Base-by-base conservation (phyloP, 2,329 filamentous ascomycete genomes). In the Sporothrix brasiliensis region DNA sequence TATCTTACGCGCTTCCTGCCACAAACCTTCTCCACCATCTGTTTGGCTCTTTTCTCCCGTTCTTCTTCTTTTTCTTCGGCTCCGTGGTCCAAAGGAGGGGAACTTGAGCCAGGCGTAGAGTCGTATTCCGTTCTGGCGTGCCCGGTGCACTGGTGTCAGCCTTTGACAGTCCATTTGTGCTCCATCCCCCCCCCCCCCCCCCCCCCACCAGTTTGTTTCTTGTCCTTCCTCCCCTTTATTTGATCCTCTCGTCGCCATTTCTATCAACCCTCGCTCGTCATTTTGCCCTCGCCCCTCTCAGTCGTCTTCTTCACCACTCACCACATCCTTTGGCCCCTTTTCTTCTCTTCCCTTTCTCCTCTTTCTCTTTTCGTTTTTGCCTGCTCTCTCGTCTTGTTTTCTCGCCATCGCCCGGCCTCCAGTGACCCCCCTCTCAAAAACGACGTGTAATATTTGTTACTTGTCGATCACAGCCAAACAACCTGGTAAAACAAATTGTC, bases 41-140 rank as follows among this genome's bases (percentile, higher is more conserved):
- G 27, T 30, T 30, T 34, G 34, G 34, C 1, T 34, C 34, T 34
- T 34, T 34, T 5, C 34, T 34, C 34, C 21, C 10, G 11, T 56
- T 56, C 10, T 3, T 34, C 54, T 39, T 34, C 16, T 11, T 50
- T 34, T 34, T 16, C n/a, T 50, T 52, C 61, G 61, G 44, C 61
- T 66, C 60, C 60, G 60, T 63, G 21, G 61, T 65, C 58, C 39
- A 63, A 39, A 27, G 11, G 44, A 65, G 41, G 44, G 41, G 41
- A 30, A n/a, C 58, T 47, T n/a, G 44, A 27, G 21, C 44, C 61
- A 13, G 41, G 10, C 11, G 14, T 49, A 49, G 14, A 11, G 41
- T 63, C 47, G 41, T 19, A 63, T 49, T 49, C 41, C 21, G 21
- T 65, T n/a, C 60, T 16, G 49, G 60, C 41, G 21, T 50, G 11